Base-by-base conservation (phyloP, 108 stramenopile genomes). In the Craspedostauros australis region DNA sequence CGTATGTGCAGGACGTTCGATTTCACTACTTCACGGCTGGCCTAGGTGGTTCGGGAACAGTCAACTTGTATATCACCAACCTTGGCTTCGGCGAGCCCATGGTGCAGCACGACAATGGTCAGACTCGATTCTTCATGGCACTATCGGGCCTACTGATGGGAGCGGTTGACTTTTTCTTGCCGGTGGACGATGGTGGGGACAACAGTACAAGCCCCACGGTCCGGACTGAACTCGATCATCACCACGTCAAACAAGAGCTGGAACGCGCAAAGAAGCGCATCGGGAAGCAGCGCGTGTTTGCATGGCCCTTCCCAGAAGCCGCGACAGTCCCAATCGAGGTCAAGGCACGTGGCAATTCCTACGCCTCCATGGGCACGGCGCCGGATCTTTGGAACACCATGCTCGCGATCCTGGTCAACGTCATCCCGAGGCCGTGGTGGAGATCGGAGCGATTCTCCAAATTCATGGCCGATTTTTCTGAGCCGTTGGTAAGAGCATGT, bases 231-330 rank as follows among this genome's bases (percentile, higher is more conserved):
- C 24, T 12, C 25, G 23, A n/a, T 24, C 20, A 5, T 11, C 12
- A 26, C 4, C 24, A 45, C 27, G 16, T 15, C 24, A 39, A 41
- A 20, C 43, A 39, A 14, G 23, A 34, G 8, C 57, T 70, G 39
- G 55, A 59, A 18, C 32, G 16, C 1, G 74, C 63, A 14, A 54
- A 56, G 27, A 15, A 42, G 25, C 61, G 74, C 9, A 67, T 80
- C 9, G 78, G 78, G 8, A 68, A 51, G 6, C 66, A 73, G 56
- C 59, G 42, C 42, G 72, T 77, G 19, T 81, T 76, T 57, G 60
- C 72, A 14, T 81, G 80, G 80, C 80, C 80, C 24, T 81, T 81
- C 72, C 80, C 80, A 15, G 80, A 81, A 52, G 80, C 80, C 15
- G 80, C 76, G 15, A 81, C 80, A 11, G 73, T 75, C 23, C 65